Evolutionary conservation across 305 asterid species (phyloP), one percentile per base, ranked within the genome.

Genomic region (Stenogyne calaminthoides): DNA sequence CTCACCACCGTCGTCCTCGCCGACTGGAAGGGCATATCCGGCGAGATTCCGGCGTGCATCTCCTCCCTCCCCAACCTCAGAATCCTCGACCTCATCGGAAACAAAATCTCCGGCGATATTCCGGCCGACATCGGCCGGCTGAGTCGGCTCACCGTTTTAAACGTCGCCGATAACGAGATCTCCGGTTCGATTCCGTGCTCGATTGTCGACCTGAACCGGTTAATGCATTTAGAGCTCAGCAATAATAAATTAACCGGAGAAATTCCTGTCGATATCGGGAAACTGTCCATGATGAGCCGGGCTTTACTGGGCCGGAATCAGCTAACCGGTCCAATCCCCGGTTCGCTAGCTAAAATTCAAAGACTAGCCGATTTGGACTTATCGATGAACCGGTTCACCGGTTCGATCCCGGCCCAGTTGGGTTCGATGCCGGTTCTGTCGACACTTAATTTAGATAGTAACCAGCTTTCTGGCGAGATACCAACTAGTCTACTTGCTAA

Each of bases 381-480:
- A n/a, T 86, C 97, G 0, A 78, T 39, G 89, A 93, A 93, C 87
- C 83, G 47, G 20, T 58, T 93, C 4, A 74, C 89, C 72, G 98
- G 98, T 54, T 62, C 82, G 12, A 84, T 93, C 67, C 97, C 97
- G n/a, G 80, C 59, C 59, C 80, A 84, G 58, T 71, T 93, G 32
- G 98, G 97, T 0, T 81, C 94, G 69, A 91, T 93, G 98, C 85
- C 88, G 86, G 97, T 93, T 67, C 88, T 93, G 0, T 91, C 97
- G 6, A 91, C 95, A 1, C 80, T 93, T 1, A 91, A 89, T 70
- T 36, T 93, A 3, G 96, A 93, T 9, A 80, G 80, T 2, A 93
- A 93, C 78, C 80, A 15, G 7, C 57, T 93, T 0, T 78, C 88
- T 11, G 96, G 98, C 0, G 64, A 71, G 60, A 85, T 93, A 9